Evolutionary conservation across 2,329 filamentous ascomycete species (phyloP), one percentile per base, ranked within the genome.

Genomic region (Aspergillus pseudoviridinutans): DNA sequence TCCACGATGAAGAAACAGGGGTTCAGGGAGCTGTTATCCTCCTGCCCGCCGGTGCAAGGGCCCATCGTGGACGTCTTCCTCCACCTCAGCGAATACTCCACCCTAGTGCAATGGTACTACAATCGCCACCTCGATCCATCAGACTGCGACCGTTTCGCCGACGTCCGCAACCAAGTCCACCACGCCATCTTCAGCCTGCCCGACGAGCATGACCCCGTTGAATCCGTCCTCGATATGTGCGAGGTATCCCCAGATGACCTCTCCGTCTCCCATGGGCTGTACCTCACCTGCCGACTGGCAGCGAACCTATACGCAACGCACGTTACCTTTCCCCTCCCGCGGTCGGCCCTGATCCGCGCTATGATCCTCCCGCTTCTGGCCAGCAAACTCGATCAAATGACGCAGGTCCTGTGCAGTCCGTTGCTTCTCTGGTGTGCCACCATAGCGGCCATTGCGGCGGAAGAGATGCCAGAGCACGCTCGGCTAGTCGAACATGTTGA

Each of bases 251-350:
- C 20, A 4, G 49, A 32, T 29, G 24, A 49, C 22, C n/a, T 24
- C 7, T 24, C n/a, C 7, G 7, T 25, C 5, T 54, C 47, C 7
- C 49, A 32, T 2, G 49, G 51, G 20, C 1, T 58, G 8, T 58
- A 58, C 20, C 47, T 55, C 1, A 5, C 29, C 20, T 58, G 56
- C n/a, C 24, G 52, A 10, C 41, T 58, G 28, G 38, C 47, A 0
- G 29, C 29, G 7, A 9, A 51, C 1, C 20, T 51, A 7, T 58
- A 58, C 22, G 47, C 56, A 5, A 35, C 32, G 3, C 56, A 58
- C 8, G 56, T 58, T 38, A 58, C 56, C 2, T 58, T 55, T 22
- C 56, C 56, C 0, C 29, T 55, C 5, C 56, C 56, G 3, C 27
- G 49, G 2, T 58, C 49, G 1, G 22, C 24, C 9, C 20, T 49